A percentile compares a stretch with the other conserved stretches of the same genome.
phyloP scores from a whole-genome alignment of 176 grass and related monocot genomes.

The Paspalum notatum region DNA sequence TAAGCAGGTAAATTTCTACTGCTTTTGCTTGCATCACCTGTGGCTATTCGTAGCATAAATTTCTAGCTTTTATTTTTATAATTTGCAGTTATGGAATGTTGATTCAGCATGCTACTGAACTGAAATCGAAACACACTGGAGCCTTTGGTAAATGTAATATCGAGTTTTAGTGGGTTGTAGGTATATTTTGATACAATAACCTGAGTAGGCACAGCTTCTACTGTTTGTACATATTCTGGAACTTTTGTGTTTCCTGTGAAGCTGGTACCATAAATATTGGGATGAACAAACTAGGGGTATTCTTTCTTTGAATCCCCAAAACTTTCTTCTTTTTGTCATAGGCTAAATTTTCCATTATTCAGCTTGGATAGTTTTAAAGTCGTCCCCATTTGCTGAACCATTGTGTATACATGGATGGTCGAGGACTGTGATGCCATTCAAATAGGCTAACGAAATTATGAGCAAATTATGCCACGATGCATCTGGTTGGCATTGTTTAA shows the following conservation, averaged over 20 bases:
- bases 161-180: neutral
- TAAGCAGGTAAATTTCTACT: slow-evolving; percentile 65
- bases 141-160: neutral
- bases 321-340: neutral
- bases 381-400: neutral
- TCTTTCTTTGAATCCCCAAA: neutral
- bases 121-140: neutral
- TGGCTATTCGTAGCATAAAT: neutral
- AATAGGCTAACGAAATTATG: neutral
- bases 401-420: neutral
- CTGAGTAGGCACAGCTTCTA: neutral
- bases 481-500: neutral
- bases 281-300: neutral
- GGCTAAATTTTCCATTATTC: neutral
- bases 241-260: neutral
- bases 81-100: slow-evolving; percentile 12
- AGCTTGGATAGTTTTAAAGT: neutral
- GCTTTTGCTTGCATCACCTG: neutral
- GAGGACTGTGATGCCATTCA: neutral
- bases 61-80: neutral
- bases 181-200: slow-evolving; percentile 2
- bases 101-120: neutral
- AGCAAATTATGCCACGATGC: neutral
- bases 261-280: neutral
- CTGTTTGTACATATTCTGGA: neutral